Base-by-base conservation (phyloP, 2,329 filamentous ascomycete genomes). In the Dactylellina sp. region DNA sequence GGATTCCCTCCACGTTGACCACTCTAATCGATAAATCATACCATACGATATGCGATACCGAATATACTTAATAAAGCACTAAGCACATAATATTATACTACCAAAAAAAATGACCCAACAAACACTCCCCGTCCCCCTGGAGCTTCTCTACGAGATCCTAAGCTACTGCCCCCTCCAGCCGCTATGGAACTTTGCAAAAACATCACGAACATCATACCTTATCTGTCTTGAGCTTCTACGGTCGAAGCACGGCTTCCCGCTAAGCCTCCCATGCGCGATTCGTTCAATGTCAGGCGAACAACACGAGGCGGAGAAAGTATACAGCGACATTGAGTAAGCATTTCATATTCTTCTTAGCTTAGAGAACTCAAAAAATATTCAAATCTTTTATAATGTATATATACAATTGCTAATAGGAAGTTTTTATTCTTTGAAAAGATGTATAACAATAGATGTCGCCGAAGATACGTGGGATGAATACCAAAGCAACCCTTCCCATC, bases 111-210 rank as follows among this genome's bases (percentile, higher is more conserved):
- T 53, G 49, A 18, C 44, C 22, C 4, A 12, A 35, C 60, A 68
- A 24, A 57, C 52, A 4, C 7, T 71, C 20, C 57, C 49, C 1
- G 18, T 71, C 14, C 59, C 50, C n/a, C 37, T 32, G 7, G 66
- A 71, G 28, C 59, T 71, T 35, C 22, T 63, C 20, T 24, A 56
- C 35, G 50, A 71, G 32, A 28, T 39, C n/a, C n/a, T 63, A 4
- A n/a, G 14, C 6, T 2, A 63, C n/a, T 64, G 57, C n/a, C 11
- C 32, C 14, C 7, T 25, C 18, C 32, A n/a, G 16, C 16, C 32
- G 1, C 20, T 71, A 6, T 52, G 40, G 57, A 57, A 49, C 25
- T 50, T 71, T 18, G 66, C 66, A 24, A 42, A 22, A 24, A 52
- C 66, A 5, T 71, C 66, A 4, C 50, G 59, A 14, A 12, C 28